A percentile compares a stretch with the other conserved stretches of the same genome.
Conservation (phyloP, 257 asterid genomes). For the Galeopsis tetrahit region DNA sequence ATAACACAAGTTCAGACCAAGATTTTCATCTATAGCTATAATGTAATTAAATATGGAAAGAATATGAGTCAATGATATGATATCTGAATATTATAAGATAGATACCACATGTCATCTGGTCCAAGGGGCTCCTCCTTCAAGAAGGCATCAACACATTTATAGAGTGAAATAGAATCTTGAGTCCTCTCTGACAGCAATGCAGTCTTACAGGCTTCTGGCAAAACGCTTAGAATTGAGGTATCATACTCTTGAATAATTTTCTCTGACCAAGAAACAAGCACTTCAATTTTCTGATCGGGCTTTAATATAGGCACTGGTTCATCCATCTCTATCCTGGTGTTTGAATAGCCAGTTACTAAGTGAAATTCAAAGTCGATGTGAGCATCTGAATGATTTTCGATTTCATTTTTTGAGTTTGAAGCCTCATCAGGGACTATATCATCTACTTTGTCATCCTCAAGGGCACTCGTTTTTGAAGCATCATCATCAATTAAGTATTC, state of each 20-base stretch:
- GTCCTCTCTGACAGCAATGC: conserved; percentile 33
- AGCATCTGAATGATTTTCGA: conserved; percentile 30
- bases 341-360: conserved; percentile 23
- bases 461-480: conserved; percentile 27
- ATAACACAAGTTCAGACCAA: background rate
- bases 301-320: conserved; percentile 44
- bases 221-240: conserved; percentile 42
- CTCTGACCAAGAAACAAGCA: conserved; percentile 60
- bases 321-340: conserved; percentile 50
- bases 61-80: background rate
- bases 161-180: conserved; percentile 56
- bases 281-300: conserved; percentile 29
- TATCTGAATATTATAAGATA: conserved; percentile 16
- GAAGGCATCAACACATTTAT: conserved; percentile 68
- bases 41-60: background rate
- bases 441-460: conserved; percentile 41
- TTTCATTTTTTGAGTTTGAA: conserved; percentile 29
- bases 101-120: conserved; percentile 78
- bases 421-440: conserved; percentile 36
- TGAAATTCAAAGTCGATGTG: conserved; percentile 43
- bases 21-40: background rate
- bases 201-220: conserved; percentile 53
- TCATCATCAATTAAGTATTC: conserved; percentile 42
- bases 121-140: conserved; percentile 83
- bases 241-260: conserved; percentile 52